Conservation (phyloP, 2,329 filamentous ascomycete genomes). For the Myotisia sp. region DNA sequence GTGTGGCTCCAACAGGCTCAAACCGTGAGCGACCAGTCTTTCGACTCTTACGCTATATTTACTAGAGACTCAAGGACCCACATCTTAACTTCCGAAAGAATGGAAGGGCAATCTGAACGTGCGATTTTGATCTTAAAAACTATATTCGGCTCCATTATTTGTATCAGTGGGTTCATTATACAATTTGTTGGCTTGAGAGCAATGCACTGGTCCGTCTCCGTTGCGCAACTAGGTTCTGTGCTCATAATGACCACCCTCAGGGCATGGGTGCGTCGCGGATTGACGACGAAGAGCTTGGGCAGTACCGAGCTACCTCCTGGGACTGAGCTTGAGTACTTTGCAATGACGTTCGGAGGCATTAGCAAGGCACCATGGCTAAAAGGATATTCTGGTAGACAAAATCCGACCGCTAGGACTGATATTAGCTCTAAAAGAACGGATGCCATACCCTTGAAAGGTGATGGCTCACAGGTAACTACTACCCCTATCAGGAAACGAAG, state of each 20-base stretch:
- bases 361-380: too few species aligned
- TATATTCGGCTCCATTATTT: slow-evolving; percentile 12
- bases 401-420: too few species aligned
- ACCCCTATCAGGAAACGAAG: too few species aligned
- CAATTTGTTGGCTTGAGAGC: slow-evolving; percentile 19
- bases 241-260: slow-evolving; percentile 19
- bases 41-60: slow-evolving; percentile 8
- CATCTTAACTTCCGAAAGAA: slow-evolving; percentile 1
- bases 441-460: too few species aligned
- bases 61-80: neutral
- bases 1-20: slow-evolving; percentile 2
- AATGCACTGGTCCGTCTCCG: slow-evolving; percentile 17
- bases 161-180: slow-evolving; percentile 16
- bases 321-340: too few species aligned
- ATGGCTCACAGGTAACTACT: too few species aligned
- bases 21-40: slow-evolving; percentile 5
- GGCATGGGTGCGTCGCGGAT: too few species aligned
- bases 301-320: too few species aligned
- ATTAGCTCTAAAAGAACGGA: too few species aligned
- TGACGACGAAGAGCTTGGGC: too few species aligned
- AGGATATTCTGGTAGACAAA: too few species aligned
- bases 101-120: neutral
- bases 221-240: slow-evolving; percentile 16
- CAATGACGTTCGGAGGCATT: too few species aligned
- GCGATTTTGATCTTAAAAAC: neutral